Evolutionary conservation across 1,284 basidiomycete species (phyloP).

Genomic region (Cryptococcus jaspeensis): DNA sequence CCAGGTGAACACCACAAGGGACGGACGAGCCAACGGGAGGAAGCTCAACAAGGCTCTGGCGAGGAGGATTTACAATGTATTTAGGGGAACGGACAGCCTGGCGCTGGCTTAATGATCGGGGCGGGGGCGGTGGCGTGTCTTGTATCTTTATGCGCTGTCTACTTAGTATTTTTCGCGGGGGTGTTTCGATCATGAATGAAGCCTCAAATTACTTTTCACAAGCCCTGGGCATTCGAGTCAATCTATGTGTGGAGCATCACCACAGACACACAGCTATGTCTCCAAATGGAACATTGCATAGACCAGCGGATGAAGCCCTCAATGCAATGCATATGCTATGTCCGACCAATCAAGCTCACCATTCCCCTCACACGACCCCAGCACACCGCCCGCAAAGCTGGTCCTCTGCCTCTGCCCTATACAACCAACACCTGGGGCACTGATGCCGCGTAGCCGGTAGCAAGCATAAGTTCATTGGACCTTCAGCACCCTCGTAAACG

Average conservation of each 20-base stretch:
- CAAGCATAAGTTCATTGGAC: conserved; percentile 43
- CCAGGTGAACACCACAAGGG: conserved; percentile 23
- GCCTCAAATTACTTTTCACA: too few species aligned
- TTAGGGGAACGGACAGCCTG: conserved; percentile 41
- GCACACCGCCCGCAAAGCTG: conserved; percentile 63
- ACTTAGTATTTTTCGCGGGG: too few species aligned
- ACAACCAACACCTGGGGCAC: conserved; percentile 79
- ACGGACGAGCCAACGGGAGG: conserved; percentile 21
- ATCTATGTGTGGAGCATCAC: too few species aligned
- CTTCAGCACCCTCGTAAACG: conserved; percentile 9
- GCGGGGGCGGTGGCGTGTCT: too few species aligned
- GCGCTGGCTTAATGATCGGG: conserved; percentile 25
- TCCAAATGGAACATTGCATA: too few species aligned
- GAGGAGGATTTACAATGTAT: conserved; percentile 34
- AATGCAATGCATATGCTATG: too few species aligned
- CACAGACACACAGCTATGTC: too few species aligned
- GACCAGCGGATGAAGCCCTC: too few species aligned
- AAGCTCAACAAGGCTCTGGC: conserved; percentile 39
- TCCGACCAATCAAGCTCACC: too few species aligned
- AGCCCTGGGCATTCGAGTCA: too few species aligned
- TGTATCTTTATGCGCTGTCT: too few species aligned
- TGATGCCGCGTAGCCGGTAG: conserved; percentile 60
- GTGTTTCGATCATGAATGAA: too few species aligned
- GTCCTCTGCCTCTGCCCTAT: conserved; percentile 56
- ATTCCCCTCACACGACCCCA: neutral